These are phyloP conservation scores for Neonectria hederae DNA, from an alignment of 2,329 filamentous ascomycete genomes.

Conservation along the genomic window DNA sequence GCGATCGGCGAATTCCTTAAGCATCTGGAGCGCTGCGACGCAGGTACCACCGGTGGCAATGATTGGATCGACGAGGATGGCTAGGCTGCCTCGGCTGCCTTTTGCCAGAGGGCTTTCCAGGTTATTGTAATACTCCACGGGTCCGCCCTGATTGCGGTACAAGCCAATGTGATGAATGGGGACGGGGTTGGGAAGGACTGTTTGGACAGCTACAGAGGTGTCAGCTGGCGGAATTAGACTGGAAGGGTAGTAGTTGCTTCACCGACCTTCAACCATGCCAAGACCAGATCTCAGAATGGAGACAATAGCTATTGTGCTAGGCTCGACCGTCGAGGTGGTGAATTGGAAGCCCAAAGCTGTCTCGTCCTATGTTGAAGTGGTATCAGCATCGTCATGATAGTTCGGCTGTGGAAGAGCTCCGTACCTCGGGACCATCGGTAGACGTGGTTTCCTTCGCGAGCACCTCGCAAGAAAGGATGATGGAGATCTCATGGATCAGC, in stretches of 20 bases:
- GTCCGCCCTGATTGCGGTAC: conserved; percentile 90
- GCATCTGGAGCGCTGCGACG: conserved; percentile 86
- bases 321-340: conserved; percentile 69
- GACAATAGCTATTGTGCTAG: conserved; percentile 79
- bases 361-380: conserved; percentile 63
- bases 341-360: conserved; percentile 84
- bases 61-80: conserved; percentile 89
- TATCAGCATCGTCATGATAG: conserved; percentile 15
- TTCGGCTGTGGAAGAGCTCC: neutral
- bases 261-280: conserved; percentile 84
- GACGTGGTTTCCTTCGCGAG: conserved; percentile 70
- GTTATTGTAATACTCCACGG: conserved; percentile 98
- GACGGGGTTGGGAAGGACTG: conserved; percentile 80
- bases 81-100: too few relatives aligned
- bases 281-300: conserved; percentile 93
- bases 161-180: conserved; percentile 94
- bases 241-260: neutral
- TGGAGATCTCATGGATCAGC: conserved; percentile 85
- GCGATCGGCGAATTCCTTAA: conserved; percentile 80
- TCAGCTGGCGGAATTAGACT: conserved; percentile 10
- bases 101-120: too few relatives aligned
- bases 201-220: conserved; percentile 72
- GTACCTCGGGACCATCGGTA: conserved; percentile 70
- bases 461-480: conserved; percentile 85
- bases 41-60: conserved; percentile 94